Percentiles rank a stretch among this genome's conserved stretches.
These are phyloP conservation scores for Solanum chilense DNA, from an alignment of 257 asterid genomes.

Conservation along the genomic window DNA sequence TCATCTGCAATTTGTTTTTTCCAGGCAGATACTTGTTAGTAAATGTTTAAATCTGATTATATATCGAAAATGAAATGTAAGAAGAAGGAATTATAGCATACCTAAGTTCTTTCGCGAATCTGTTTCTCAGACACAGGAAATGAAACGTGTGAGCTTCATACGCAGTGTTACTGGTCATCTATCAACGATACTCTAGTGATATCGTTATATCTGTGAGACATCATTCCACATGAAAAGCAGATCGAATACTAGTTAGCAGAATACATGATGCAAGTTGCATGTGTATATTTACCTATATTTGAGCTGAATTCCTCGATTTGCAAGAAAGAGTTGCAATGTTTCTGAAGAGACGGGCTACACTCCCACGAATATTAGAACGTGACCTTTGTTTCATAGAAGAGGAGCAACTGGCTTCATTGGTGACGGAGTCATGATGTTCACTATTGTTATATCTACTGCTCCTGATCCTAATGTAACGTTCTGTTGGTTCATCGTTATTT, in stretches of 20 bases:
- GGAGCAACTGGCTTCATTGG: background rate
- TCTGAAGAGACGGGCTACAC: too few relatives aligned
- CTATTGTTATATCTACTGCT: background rate
- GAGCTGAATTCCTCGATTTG: too few relatives aligned
- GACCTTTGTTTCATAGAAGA: too few relatives aligned
- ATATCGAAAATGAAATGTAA: background rate
- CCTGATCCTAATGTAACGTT: background rate
- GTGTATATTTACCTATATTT: too few relatives aligned
- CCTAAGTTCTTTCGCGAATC: background rate
- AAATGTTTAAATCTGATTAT: background rate
- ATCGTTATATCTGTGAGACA: background rate
- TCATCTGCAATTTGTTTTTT: background rate
- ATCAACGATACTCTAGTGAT: background rate
- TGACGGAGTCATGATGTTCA: background rate
- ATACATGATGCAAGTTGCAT: too few relatives aligned
- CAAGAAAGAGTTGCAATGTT: too few relatives aligned
- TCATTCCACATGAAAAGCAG: background rate
- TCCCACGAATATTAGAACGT: too few relatives aligned
- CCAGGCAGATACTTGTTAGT: background rate
- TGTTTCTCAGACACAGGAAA: background rate
- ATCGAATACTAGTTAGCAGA: too few relatives aligned
- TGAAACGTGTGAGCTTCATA: background rate
- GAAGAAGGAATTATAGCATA: background rate
- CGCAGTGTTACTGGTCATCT: background rate
- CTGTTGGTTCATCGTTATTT: background rate